These are phyloP conservation scores for Passalora sequoiae DNA, from an alignment of 2,329 filamentous ascomycete genomes.

Conservation along the genomic window DNA sequence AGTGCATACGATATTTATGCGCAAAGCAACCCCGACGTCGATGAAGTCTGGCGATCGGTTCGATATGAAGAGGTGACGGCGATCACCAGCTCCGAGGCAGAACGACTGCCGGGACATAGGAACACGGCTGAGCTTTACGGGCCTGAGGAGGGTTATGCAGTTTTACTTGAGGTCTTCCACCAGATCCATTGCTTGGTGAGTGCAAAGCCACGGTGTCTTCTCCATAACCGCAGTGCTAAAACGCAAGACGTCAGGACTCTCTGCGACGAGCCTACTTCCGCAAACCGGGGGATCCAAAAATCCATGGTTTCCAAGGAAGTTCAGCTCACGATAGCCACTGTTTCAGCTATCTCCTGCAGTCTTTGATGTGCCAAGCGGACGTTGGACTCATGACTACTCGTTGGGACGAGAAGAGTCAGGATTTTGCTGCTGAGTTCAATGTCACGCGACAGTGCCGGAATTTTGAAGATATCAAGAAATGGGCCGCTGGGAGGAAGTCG, in stretches of 20 bases:
- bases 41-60: no score
- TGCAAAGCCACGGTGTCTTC: not conserved
- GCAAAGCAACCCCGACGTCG: no score
- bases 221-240: not conserved
- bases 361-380: constrained; percentile 1
- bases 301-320: not conserved
- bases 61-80: not conserved
- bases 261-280: not conserved
- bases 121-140: not conserved
- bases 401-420: not conserved
- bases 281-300: not conserved
- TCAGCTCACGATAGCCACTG: not conserved
- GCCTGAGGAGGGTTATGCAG: not conserved
- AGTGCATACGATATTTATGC: no score
- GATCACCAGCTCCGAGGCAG: not conserved
- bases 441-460: constrained; percentile 3
- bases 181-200: not conserved
- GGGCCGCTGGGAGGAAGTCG: no score
- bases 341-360: constrained; percentile 1
- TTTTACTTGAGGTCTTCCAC: constrained; percentile 1
- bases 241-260: not conserved
- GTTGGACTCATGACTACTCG: constrained; percentile 1
- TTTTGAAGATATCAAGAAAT: not conserved
- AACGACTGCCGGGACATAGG: not conserved
- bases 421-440: not conserved